Evolutionary conservation across 768 basidiomycete species (phyloP).

Genomic region (Ramaria sp.): DNA sequence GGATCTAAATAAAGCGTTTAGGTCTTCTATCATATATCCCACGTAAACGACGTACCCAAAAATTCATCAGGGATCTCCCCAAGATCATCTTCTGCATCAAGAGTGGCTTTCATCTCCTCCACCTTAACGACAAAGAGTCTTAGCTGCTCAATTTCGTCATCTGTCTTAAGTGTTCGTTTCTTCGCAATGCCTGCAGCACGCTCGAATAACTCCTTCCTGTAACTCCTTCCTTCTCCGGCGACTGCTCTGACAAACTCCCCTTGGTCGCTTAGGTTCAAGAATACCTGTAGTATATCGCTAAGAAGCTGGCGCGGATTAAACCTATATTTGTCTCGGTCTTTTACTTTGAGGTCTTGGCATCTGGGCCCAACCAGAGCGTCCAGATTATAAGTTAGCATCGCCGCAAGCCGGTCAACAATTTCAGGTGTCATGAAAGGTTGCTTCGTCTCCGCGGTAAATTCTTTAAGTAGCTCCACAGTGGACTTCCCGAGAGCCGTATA

Average conservation of each 20-base stretch:
- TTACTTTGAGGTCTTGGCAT: conserved; percentile 76
- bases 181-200: conserved; percentile 58
- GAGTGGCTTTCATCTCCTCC: conserved; percentile 65
- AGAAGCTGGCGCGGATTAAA: conserved; percentile 80
- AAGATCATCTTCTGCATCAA: conserved; percentile 85
- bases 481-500: conserved; percentile 82
- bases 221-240: conserved; percentile 91
- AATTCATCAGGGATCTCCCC: conserved; percentile 95
- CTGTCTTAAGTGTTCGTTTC: conserved; percentile 56
- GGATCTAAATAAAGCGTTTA: conserved; percentile 44
- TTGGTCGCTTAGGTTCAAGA: conserved; percentile 76
- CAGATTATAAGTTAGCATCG: conserved; percentile 94
- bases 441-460: conserved; percentile 87
- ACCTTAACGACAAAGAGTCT: conserved; percentile 66
- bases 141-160: conserved; percentile 63
- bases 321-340: conserved; percentile 77
- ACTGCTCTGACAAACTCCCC: conserved; percentile 75
- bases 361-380: conserved; percentile 81
- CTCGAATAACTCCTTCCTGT: conserved; percentile 75
- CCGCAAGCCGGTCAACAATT: conserved; percentile 89
- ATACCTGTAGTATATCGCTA: conserved; percentile 81
- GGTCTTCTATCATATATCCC: conserved; percentile 36
- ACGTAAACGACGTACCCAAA: conserved; percentile 46
- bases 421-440: conserved; percentile 93
- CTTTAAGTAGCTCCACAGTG: conserved; percentile 82